Percentiles rank a stretch among this genome's conserved stretches.
Evolutionary conservation across 1,139 yeast genomes (phyloP).

Genomic region (Yamadazyma epiphylla): DNA sequence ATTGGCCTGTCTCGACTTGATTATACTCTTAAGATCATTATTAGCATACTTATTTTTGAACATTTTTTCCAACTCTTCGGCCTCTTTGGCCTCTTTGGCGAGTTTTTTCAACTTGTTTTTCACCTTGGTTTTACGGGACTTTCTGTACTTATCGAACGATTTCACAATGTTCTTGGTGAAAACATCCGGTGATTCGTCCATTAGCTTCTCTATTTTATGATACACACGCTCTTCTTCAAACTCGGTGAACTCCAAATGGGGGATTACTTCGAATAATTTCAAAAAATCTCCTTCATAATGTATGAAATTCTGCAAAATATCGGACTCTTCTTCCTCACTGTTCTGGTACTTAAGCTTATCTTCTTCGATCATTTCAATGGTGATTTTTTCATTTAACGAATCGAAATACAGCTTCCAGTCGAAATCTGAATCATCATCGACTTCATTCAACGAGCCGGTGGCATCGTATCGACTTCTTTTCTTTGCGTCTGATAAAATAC

Average conservation of each 20-base stretch:
- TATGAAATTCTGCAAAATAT: constrained; percentile 56
- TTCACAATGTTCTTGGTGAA: constrained; percentile 47
- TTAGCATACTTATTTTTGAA: constrained; percentile 37
- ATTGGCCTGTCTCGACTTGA: constrained; percentile 39
- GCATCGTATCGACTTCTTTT: constrained; percentile 59
- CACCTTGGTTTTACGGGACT: constrained; percentile 42
- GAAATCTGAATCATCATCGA: constrained; percentile 28
- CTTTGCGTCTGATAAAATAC: constrained; percentile 57
- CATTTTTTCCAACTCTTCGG: constrained; percentile 54
- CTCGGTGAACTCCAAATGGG: constrained; percentile 68
- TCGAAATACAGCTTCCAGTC: constrained; percentile 68
- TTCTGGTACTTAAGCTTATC: constrained; percentile 63
- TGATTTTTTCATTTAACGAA: constrained; percentile 55
- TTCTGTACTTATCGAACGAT: constrained; percentile 54
- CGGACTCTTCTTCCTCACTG: constrained; percentile 64
- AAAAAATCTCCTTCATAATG: constrained; percentile 68
- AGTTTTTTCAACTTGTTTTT: constrained; percentile 44
- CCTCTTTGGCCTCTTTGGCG: constrained; percentile 64
- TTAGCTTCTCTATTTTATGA: constrained; percentile 47
- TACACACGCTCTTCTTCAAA: constrained; percentile 60
- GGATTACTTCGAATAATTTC: constrained; percentile 65
- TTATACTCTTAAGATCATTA: constrained; percentile 50
- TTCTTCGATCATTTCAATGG: constrained; percentile 69
- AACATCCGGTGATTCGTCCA: constrained; percentile 47
- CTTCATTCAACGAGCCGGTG: constrained; percentile 63